Base-by-base conservation (phyloP, 1,139 yeast species). In the Kazachstania sp. region DNA sequence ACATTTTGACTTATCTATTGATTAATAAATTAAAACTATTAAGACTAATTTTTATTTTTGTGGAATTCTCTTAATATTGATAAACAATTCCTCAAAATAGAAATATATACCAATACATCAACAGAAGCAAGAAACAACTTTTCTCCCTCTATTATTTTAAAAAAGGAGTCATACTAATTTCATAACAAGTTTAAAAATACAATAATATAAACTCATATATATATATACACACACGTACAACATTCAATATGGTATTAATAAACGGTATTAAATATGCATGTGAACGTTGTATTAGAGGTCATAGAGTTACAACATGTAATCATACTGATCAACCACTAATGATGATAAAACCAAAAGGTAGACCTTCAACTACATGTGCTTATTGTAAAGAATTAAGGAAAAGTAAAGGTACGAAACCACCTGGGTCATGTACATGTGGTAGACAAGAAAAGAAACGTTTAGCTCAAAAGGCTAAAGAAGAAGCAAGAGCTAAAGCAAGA, bases 181-280 rank as follows among this genome's bases (percentile, higher is more conserved):
- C n/a, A 32, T 15, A 32, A 32, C 35, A 32, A 15, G n/a, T n/a
- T n/a, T 9, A 32, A 7, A 16, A 6, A 15, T 31, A 31, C 34
- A 18, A 39, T 35, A 12, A 32, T 13, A 20, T 29, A 30, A 5
- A 19, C 13, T 7, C 8, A 28, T 11, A 13, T 7, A 39, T 2
- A 13, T 4, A 32, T 15, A 41, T 8, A 30, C 26, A 23, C 9
- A 15, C 11, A 15, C 6, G 15, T 13, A 41, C 28, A 38, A 38
- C 29, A 38, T 16, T 12, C 38, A 32, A 35, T 18, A 88, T 88
- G 97, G 96, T 90, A 48, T 73, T 85, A 49, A 80, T 90, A 48
- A 86, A 88, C 62, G 97, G 97, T 37, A 83, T 86, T 55, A 90
- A 92, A 65, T 90, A 88, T 68, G 97, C 98, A 50, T 90, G 98